Evolutionary conservation across 805 yeast genomes (phyloP).

Genomic region (Yamadazyma phyllophila): DNA sequence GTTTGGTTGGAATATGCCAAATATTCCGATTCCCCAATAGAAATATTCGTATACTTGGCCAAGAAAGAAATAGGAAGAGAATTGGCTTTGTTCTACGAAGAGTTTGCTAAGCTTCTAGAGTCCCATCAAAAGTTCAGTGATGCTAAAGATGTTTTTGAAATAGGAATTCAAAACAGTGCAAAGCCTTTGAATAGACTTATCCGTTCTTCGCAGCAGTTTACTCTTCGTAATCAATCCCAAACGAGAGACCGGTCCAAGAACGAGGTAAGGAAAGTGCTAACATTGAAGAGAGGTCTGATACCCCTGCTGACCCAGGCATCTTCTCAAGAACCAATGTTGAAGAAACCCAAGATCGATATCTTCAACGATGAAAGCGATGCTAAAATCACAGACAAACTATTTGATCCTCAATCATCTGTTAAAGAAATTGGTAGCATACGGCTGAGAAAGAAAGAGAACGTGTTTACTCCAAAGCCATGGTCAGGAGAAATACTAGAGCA

Average conservation of each 20-base stretch:
- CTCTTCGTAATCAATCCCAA: conserved; percentile 30
- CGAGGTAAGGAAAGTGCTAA: conserved; percentile 20
- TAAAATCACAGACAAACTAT: conserved; percentile 21
- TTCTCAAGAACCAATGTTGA: background rate
- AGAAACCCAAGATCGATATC: conserved; percentile 36
- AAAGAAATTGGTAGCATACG: conserved; percentile 49
- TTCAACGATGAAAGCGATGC: conserved; percentile 31
- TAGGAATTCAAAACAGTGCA: conserved; percentile 61
- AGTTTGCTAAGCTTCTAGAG: conserved; percentile 67
- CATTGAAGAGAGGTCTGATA: conserved; percentile 36
- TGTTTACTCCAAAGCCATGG: conserved; percentile 54
- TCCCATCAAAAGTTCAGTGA: conserved; percentile 43
- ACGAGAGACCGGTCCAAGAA: conserved; percentile 10
- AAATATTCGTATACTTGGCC: conserved; percentile 67
- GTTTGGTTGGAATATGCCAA: conserved; percentile 80
- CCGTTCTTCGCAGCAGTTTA: conserved; percentile 43
- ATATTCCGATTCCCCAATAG: conserved; percentile 66
- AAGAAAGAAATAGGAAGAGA: conserved; percentile 67
- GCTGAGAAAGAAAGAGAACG: conserved; percentile 63
- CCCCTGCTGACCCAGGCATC: conserved; percentile 6
- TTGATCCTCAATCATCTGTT: conserved; percentile 31
- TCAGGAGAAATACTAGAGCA: conserved; percentile 57
- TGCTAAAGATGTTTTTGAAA: conserved; percentile 57
- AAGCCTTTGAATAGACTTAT: conserved; percentile 51
- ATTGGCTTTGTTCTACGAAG: conserved; percentile 74